Evolutionary conservation across 768 basidiomycete species (phyloP), one percentile per base, ranked within the genome.

Genomic region (Termitomyces bulborhizus): DNA sequence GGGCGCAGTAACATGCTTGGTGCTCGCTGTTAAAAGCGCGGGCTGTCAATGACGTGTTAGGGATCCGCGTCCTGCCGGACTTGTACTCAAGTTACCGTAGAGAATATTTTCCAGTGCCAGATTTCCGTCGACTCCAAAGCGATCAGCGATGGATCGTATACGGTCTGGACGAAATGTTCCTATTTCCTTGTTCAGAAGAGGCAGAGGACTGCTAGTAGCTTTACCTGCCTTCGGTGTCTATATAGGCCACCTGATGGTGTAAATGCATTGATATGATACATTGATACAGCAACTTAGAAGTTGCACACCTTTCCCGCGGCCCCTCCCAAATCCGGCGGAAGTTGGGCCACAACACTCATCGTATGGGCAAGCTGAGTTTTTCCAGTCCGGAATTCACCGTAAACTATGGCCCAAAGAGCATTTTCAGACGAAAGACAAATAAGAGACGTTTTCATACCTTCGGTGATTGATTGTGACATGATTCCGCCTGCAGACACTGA

Each of bases 351-450:
- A 6, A 98, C 91, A 63, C 90, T 92, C 80, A 97, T 88, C 12
- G 95, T 98, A 70, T 97, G 96, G 26, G 92, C 93, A 48, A 96
- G 76, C 66, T 98, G 96, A 5, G 95, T 97, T 72, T 96, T 95
- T 31, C 95, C 95, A 0, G 96, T 98, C 32, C 95, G 82, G 69
- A 90, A 98, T 70, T 98, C 95, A 44, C 96, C 95, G 64, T 93
- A 98, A 2, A 98, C 94, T 93, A 56, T 15, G 27, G 24, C 41
- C 15, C 12, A 4, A 21, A 26, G 12, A 39, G 8, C 11, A 43
- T 34, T 31, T 34, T 32, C n/a, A 44, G 43, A 37, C 16, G 21
- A 5, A 7, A 26, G 4, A 24, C 18, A 21, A 16, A 9, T 36
- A 6, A 24, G 40, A 26, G 4, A 1, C 15, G 6, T 47, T 26